Percentiles rank a stretch among this genome's conserved stretches.
Evolutionary conservation across 1,284 basidiomycete genomes (phyloP).

Genomic region (Apiotrichum mycotoxinovorans): DNA sequence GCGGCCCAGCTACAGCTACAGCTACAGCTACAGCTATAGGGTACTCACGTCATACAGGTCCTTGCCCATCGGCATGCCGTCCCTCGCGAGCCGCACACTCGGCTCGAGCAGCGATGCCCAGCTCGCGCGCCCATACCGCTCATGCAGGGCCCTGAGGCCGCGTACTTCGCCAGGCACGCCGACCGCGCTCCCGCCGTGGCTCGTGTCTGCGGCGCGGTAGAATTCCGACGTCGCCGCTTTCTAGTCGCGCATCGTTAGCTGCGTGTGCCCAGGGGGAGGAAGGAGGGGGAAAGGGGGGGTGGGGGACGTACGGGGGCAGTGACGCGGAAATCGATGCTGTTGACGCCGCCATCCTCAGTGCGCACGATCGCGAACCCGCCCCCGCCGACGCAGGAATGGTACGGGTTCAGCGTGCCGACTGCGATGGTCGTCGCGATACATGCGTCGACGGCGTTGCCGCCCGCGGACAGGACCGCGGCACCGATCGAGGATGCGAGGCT

Average conservation of each 20-base stretch:
- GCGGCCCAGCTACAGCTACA: too few relatives aligned
- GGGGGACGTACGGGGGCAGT: not conserved
- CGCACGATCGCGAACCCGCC: constrained; percentile 37
- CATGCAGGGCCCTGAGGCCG: constrained; percentile 33
- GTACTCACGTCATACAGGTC: constrained; percentile 34
- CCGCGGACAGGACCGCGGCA: constrained; percentile 21
- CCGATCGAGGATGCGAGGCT: constrained; percentile 28
- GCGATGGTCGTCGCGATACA: constrained; percentile 50
- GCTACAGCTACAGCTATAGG: too few relatives aligned
- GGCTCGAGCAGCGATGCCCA: constrained; percentile 29
- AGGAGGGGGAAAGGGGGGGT: not conserved
- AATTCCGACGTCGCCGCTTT: constrained; percentile 11
- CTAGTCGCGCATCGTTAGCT: not conserved
- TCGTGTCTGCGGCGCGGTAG: constrained; percentile 17
- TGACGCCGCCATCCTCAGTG: constrained; percentile 12
- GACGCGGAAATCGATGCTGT: constrained; percentile 33
- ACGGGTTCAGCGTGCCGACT: constrained; percentile 54
- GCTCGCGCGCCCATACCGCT: constrained; percentile 22
- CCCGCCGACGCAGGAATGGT: constrained; percentile 51
- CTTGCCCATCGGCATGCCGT: constrained; percentile 61
- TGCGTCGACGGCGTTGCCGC: constrained; percentile 38
- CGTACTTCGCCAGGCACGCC: constrained; percentile 36
- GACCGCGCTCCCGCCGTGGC: constrained; percentile 30
- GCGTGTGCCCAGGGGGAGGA: not conserved
- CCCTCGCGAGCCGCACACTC: constrained; percentile 31